Evolutionary conservation across 2,329 filamentous ascomycete species (phyloP).

Genomic region (Plectosphaerella cucumerina): DNA sequence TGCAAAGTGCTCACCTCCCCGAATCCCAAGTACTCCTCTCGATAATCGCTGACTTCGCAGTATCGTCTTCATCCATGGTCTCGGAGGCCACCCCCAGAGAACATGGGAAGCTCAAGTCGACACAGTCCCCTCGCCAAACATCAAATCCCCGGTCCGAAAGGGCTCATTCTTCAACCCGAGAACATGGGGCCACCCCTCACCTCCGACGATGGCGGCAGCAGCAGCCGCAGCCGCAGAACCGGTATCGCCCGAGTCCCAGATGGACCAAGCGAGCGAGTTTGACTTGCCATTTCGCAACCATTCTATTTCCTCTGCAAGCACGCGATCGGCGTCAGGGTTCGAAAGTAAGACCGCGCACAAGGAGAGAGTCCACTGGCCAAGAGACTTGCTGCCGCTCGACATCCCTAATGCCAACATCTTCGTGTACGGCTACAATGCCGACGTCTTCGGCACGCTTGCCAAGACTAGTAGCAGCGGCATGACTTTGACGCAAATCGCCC

Average conservation of each 20-base stretch:
- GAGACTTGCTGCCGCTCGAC: not conserved
- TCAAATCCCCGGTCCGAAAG: not conserved
- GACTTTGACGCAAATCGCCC: not conserved
- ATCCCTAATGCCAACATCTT: not conserved
- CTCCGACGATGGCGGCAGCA: not conserved
- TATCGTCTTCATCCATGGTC: conserved; percentile 1
- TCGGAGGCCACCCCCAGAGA: not conserved
- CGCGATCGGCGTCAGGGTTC: not conserved
- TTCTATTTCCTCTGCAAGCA: not conserved
- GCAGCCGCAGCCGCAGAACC: not conserved
- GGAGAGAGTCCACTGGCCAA: not conserved
- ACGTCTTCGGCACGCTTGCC: not conserved
- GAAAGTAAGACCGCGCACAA: not conserved
- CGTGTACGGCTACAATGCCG: conserved; percentile 1
- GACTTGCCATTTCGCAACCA: not conserved
- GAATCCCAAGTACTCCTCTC: not conserved
- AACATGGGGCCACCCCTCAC: not conserved
- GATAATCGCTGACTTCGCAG: not conserved
- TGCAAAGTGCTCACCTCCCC: not conserved
- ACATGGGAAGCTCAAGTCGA: not conserved
- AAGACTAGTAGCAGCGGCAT: not conserved
- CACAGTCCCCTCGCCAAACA: not conserved
- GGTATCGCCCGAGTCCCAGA: not conserved
- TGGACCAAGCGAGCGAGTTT: not conserved
- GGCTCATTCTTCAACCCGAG: not conserved